Evolutionary conservation across 106 monocot genomes (phyloP), one percentile per base, ranked within the genome.

Genomic region (Narthecium ossifragum): DNA sequence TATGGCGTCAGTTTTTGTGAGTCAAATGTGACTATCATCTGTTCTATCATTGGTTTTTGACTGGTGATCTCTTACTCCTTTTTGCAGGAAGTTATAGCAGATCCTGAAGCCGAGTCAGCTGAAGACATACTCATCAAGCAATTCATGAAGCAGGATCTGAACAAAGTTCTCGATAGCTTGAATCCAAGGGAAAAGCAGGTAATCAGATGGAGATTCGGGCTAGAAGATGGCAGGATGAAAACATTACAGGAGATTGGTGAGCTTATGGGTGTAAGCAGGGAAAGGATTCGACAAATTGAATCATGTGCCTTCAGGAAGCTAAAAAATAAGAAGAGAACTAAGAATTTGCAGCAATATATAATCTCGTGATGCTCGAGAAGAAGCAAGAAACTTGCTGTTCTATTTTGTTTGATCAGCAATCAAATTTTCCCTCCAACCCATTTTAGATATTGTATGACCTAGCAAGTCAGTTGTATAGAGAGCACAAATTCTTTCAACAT

Each of bases 221-320:
- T 94, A 9, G 86, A 86, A 23, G 86, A 83, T 70, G 90, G 86
- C 23, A 79, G 85, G 50, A 70, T 78, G 80, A 90, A 80, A 41
- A 94, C 94, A 3, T 56, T 83, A 26, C 94, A 94, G 53, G 94
- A 94, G 61, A 94, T 90, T 22, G 90, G 94, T 18, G 83, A 86
- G 24, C 34, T 68, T 22, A 83, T 94, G 75, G 85, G 85, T 28
- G 73, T 94, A 29, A 83, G 90, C 71, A 66, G 89, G 63, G 94
- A 94, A 70, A 82, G 94, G 57, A 78, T 94, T 57, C 62, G 86
- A 38, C 94, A 94, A 53, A 94, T 94, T 33, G 94, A 90, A 65
- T 80, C 81, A 8, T 75, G 64, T 55, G 94, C 90, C 3, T 86
- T 94, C 39, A 74, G 89, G 73, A 94, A 94, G 55, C 62, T 94